Evolutionary conservation across 805 yeast genomes (phyloP), one percentile per base, ranked within the genome.

Genomic region (Teunomyces funiuensis): DNA sequence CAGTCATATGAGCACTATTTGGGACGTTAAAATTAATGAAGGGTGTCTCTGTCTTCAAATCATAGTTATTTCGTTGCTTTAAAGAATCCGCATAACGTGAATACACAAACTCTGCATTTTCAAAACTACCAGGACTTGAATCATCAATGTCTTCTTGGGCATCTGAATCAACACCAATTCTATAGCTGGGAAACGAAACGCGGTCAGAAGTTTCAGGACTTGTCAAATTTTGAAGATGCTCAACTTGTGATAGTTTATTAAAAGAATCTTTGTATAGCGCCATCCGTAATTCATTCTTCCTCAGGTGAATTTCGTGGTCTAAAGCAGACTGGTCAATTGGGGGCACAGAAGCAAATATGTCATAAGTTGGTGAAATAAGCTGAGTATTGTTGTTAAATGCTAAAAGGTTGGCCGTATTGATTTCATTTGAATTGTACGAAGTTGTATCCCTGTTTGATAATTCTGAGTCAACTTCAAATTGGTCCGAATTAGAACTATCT

Each of bases 241-340:
- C 34, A 11, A 31, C 33, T 14, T 36, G 40, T 16, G 44, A 36
- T 13, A 41, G 28, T 37, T 44, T 40, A 13, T 33, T 13, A 14
- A 44, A 37, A 2, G 50, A 38, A 20, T 46, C 50, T 13, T 40
- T 43, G 29, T 48, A 48, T 14, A 43, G n/a, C 2, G 50, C 48
- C 26, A 13, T 28, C 2, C 50, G 30, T 25, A 46, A 29, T 16
- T 46, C 38, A 27, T 48, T 44, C 30, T 36, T 48, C 4, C 47
- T 46, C 7, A 41, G 19, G 34, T 30, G 43, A 22, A 48, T 41
- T n/a, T 46, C 52, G 6, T 33, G 41, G 6, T 40, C 48, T n/a
- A 43, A 30, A 4, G 39, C 34, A 26, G 33, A 30, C n/a, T 40
- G 45, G 9, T 38, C 40, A 22, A 45, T 39, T 8, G 46, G 45